phyloP scores from a whole-genome alignment of 305 asterid species.

The Vinca major region DNA sequence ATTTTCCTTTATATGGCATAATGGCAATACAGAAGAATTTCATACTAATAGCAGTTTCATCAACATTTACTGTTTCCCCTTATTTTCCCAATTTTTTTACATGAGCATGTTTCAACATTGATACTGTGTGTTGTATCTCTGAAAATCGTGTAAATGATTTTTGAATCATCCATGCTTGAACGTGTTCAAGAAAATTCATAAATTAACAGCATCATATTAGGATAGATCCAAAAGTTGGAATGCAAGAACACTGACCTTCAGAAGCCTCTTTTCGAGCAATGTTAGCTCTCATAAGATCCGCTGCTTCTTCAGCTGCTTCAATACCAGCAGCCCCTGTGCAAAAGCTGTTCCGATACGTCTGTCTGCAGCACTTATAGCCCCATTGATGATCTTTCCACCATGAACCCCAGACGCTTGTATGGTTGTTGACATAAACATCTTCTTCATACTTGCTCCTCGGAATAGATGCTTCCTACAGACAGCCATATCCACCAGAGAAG shows the following conservation, averaged over 20 bases:
- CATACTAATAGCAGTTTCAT: background rate
- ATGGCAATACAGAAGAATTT: background rate
- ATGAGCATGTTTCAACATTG: background rate
- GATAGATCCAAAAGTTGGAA: background rate
- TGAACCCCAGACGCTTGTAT: constrained; percentile 91
- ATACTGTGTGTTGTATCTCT: background rate
- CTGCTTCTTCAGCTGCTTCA: constrained; percentile 93
- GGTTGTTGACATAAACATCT: constrained; percentile 72
- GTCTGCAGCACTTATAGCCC: constrained; percentile 96
- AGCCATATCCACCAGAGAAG: constrained; percentile 18
- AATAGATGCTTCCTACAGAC: constrained; percentile 60
- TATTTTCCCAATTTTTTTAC: background rate
- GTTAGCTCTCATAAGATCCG: constrained; percentile 89
- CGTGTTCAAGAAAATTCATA: background rate
- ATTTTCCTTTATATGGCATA: background rate
- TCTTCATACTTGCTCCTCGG: constrained; percentile 96
- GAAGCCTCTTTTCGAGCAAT: constrained; percentile 89
- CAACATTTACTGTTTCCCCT: background rate
- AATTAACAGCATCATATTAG: background rate
- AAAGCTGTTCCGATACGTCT: constrained; percentile 76
- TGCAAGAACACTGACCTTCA: constrained; percentile 42
- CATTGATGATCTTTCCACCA: constrained; percentile 99
- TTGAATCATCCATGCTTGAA: background rate
- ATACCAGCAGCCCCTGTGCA: constrained; percentile 98
- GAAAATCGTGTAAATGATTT: background rate